Base-by-base conservation (phyloP, 192 early-diverging fungal species). In the Pilobolus umbonatus region DNA sequence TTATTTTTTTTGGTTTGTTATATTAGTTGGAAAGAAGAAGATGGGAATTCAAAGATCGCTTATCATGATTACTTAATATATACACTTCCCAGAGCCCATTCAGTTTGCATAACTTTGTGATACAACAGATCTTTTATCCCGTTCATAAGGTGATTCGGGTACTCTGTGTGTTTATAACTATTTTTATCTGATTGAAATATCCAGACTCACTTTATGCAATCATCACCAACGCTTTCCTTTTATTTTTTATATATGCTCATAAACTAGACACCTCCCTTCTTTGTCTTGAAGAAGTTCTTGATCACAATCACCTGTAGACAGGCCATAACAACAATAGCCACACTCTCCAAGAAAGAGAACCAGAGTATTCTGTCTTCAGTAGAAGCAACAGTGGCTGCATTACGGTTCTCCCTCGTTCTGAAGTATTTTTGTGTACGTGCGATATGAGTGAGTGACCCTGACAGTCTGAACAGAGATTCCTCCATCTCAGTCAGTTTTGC, bases 221-320 rank as follows among this genome's bases (percentile, higher is more conserved):
- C n/a, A n/a, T n/a, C n/a, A n/a, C n/a, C n/a, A n/a, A n/a, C n/a
- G n/a, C n/a, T n/a, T n/a, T n/a, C n/a, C n/a, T n/a, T n/a, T n/a
- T n/a, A n/a, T n/a, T 40, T 30, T 38, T 25, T 56, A 11, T 56
- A 30, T 19, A 25, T 30, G 28, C 17, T 14, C 36, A 42, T 43
- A n/a, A 24, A 44, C 74, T 72, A 80, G 28, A 80, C 79, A 31
- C 70, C 69, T 11, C 76, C 75, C 2, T 71, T 67, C 57, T 82
- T 85, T 57, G 77, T 76, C 24, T 79, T 83, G 73, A 99, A 99
- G 83, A 99, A 93, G 25, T 82, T 85, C 69, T 86, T 86, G 58
- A 99, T 88, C 25, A 93, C 86, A 73, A 90, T 89, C 19, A 99
- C 94, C 78, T 99, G 96, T 25, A 92, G 61, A 7, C 85, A 83